A percentile compares a stretch with the other conserved stretches of the same genome.
Conservation (phyloP, 129 eudicot species). For the Flaveria brownii region DNA sequence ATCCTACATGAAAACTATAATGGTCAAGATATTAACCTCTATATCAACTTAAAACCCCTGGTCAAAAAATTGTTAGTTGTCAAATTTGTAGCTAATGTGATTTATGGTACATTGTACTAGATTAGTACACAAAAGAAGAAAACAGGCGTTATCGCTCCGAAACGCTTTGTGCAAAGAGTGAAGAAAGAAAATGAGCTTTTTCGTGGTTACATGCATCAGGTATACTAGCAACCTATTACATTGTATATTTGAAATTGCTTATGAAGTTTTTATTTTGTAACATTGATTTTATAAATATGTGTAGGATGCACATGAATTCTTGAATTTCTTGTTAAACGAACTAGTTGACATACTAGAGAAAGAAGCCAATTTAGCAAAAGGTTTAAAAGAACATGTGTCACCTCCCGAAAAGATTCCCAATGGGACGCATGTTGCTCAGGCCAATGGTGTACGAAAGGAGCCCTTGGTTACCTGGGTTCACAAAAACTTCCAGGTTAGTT, state of each 20-base stretch:
- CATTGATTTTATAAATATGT: slow-evolving; percentile 11
- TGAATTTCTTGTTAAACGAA: slow-evolving; percentile 80
- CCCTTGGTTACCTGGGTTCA: slow-evolving; percentile 90
- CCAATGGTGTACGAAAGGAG: slow-evolving; percentile 60
- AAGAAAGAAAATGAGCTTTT: slow-evolving; percentile 85
- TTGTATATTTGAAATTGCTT: not conserved
- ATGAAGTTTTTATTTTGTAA: not conserved
- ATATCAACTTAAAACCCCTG: not conserved
- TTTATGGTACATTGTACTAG: slow-evolving; percentile 39
- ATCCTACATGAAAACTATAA: not conserved
- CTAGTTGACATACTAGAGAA: slow-evolving; percentile 89
- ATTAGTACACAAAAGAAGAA: slow-evolving; percentile 91
- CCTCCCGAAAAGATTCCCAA: slow-evolving; percentile 59
- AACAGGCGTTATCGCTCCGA: slow-evolving; percentile 91
- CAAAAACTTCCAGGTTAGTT: slow-evolving; percentile 78
- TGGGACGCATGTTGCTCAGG: slow-evolving; percentile 50
- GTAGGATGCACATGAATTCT: slow-evolving; percentile 90
- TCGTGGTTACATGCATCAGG: slow-evolving; percentile 96
- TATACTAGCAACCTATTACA: slow-evolving; percentile 19
- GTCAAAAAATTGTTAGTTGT: not conserved
- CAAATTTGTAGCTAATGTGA: slow-evolving; percentile 16
- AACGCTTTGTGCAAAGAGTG: slow-evolving; percentile 87
- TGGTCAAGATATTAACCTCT: not conserved
- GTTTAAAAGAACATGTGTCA: slow-evolving; percentile 42
- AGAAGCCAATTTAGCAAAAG: slow-evolving; percentile 55